A percentile compares a stretch with the other conserved stretches of the same genome.
Conservation (phyloP, 345 rosid genomes). For the Trapa bicornis region DNA sequence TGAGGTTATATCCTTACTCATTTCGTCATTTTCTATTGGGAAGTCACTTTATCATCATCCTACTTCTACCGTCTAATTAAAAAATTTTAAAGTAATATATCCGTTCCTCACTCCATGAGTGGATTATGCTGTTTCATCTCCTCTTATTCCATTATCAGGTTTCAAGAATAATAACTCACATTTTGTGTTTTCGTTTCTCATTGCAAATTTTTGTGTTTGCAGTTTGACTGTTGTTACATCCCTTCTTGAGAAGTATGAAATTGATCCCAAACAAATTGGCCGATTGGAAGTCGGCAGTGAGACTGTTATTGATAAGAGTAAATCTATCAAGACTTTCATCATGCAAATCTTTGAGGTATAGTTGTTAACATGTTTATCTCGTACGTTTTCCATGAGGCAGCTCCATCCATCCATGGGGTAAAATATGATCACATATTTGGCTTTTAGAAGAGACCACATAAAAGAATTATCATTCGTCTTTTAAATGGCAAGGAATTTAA, state of each 20-base stretch:
- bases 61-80: background rate
- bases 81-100: background rate
- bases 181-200: background rate
- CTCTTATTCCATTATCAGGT: background rate
- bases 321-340: constrained; percentile 94
- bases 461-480: background rate
- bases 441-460: background rate
- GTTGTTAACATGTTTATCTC: constrained; percentile 1
- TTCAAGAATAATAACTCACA: background rate
- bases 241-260: constrained; percentile 76
- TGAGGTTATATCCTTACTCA: constrained; percentile 46
- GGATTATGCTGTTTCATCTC: background rate
- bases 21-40: background rate
- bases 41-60: background rate
- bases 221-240: constrained; percentile 86
- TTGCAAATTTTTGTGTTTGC: constrained; percentile 12
- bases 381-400: background rate
- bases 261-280: constrained; percentile 92
- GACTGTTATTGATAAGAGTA: constrained; percentile 98
- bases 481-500: too few relatives aligned
- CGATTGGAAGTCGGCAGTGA: constrained; percentile 99
- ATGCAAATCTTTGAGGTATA: constrained; percentile 97
- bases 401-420: background rate
- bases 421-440: background rate
- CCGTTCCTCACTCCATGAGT: background rate